Conservation (phyloP, 257 asterid genomes). For the Ophiorrhiza pumila region DNA sequence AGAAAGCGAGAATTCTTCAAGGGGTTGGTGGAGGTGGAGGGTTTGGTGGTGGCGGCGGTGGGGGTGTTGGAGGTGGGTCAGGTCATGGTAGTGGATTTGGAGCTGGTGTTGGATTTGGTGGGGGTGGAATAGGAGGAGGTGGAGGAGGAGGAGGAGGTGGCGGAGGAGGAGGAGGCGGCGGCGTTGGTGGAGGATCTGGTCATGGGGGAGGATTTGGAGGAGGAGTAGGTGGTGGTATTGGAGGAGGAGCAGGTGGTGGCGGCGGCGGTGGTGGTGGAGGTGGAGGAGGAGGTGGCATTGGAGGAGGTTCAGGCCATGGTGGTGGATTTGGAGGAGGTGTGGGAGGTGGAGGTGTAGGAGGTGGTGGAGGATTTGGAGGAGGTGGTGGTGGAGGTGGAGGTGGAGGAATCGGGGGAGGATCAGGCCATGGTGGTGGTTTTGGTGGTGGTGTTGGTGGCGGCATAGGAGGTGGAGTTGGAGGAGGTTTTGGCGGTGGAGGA, state of each 20-base stretch:
- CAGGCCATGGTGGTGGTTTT: constrained; percentile 15
- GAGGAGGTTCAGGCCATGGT: constrained; percentile 21
- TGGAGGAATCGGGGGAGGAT: constrained; percentile 22
- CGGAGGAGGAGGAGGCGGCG: constrained; percentile 20
- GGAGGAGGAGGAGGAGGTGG: constrained; percentile 13
- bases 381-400: constrained; percentile 23
- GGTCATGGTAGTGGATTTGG: constrained; percentile 19
- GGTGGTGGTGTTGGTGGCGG: constrained; percentile 22
- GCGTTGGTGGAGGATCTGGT: constrained; percentile 21
- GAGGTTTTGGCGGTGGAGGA: constrained; percentile 14
- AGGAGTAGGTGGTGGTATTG: constrained; percentile 18
- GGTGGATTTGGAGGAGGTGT: constrained; percentile 26
- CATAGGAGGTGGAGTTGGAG: not conserved
- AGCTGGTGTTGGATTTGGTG: constrained; percentile 14
- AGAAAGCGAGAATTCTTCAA: not conserved
- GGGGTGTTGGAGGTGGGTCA: constrained; percentile 11
- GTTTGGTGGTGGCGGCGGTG: constrained; percentile 5
- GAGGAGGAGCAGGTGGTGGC: constrained; percentile 17
- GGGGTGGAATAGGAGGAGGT: constrained; percentile 14
- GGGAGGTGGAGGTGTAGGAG: constrained; percentile 23
- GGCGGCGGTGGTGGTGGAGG: constrained; percentile 22
- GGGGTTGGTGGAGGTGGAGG: constrained; percentile 17
- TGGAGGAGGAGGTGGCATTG: constrained; percentile 18
- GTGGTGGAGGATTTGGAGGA: constrained; percentile 17
- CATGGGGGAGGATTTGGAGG: constrained; percentile 25